Percentiles rank a stretch among this genome's conserved stretches.
Evolutionary conservation across 148 eudicot species (phyloP).

Genomic region (Arctostaphylos glauca): DNA sequence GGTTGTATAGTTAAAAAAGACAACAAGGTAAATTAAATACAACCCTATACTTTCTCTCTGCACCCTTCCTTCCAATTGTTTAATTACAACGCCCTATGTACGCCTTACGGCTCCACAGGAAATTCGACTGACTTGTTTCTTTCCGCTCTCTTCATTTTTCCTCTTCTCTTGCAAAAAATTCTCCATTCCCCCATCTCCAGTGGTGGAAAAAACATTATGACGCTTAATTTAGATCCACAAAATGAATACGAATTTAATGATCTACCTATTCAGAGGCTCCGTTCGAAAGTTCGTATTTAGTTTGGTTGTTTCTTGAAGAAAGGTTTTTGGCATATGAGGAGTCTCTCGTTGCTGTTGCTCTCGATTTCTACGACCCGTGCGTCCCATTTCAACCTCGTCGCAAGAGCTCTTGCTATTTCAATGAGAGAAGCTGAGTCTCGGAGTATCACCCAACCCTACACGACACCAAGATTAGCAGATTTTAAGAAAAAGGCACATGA

Average conservation of each 20-base stretch:
- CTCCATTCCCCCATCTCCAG: conserved; percentile 12
- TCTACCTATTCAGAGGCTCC: conserved; percentile 14
- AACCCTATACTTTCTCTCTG: conserved; percentile 29
- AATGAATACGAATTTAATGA: conserved; percentile 32
- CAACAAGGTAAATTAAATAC: conserved; percentile 26
- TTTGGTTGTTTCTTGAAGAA: conserved; percentile 66
- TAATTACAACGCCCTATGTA: conserved; percentile 76
- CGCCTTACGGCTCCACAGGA: conserved; percentile 90
- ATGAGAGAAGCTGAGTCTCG: conserved; percentile 63
- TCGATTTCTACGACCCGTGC: conserved; percentile 89
- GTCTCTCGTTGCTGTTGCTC: conserved; percentile 72
- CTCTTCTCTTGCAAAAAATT: conserved; percentile 33
- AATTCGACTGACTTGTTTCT: conserved; percentile 13
- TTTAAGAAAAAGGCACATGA: neutral
- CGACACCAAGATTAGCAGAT: conserved; percentile 18
- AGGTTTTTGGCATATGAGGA: conserved; percentile 93
- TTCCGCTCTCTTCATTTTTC: conserved; percentile 14
- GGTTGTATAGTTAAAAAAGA: conserved; percentile 22
- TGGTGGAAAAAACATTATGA: conserved; percentile 24
- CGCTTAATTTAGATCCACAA: conserved; percentile 14
- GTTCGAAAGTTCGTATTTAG: conserved; percentile 19
- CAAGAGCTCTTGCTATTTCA: conserved; percentile 65
- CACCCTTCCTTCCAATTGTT: conserved; percentile 33
- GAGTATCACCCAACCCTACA: conserved; percentile 94
- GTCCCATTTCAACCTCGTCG: conserved; percentile 85